Evolutionary conservation across 495 filamentous ascomycete genomes (phyloP).

Genomic region (Oidiodendron maius): DNA sequence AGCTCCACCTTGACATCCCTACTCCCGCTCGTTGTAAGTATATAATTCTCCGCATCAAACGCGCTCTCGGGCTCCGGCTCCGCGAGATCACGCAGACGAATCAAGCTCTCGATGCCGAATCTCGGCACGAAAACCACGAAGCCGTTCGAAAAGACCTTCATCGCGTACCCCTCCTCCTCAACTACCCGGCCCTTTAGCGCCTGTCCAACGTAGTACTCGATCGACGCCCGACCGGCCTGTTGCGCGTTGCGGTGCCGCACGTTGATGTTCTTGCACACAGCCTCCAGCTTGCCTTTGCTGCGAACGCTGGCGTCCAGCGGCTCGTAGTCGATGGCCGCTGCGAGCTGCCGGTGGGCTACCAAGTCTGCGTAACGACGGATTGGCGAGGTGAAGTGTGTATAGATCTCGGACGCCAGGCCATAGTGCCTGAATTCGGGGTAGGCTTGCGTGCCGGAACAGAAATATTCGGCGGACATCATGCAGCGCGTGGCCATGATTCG

Average conservation of each 20-base stretch:
- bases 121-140: conserved; percentile 92
- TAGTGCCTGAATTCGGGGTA: conserved; percentile 96
- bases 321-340: conserved; percentile 91
- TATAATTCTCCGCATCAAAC: conserved; percentile 82
- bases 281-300: conserved; percentile 77
- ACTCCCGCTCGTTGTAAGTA: conserved; percentile 51
- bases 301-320: conserved; percentile 68
- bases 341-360: conserved; percentile 87
- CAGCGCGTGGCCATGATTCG: conserved; percentile 96
- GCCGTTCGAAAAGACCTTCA: conserved; percentile 95
- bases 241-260: conserved; percentile 94
- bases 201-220: conserved; percentile 97
- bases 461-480: conserved; percentile 99
- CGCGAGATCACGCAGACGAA: conserved; percentile 76
- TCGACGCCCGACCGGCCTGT: conserved; percentile 83
- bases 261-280: conserved; percentile 96
- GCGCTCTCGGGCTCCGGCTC: conserved; percentile 66
- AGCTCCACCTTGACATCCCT: conserved; percentile 61
- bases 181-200: conserved; percentile 75
- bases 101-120: conserved; percentile 91
- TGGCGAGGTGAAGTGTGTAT: conserved; percentile 97
- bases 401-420: conserved; percentile 90
- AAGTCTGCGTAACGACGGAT: conserved; percentile 96
- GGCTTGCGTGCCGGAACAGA: conserved; percentile 85
- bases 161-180: conserved; percentile 88